Evolutionary conservation across 495 filamentous ascomycete genomes (phyloP).

Genomic region (Penicillium crystallinum): DNA sequence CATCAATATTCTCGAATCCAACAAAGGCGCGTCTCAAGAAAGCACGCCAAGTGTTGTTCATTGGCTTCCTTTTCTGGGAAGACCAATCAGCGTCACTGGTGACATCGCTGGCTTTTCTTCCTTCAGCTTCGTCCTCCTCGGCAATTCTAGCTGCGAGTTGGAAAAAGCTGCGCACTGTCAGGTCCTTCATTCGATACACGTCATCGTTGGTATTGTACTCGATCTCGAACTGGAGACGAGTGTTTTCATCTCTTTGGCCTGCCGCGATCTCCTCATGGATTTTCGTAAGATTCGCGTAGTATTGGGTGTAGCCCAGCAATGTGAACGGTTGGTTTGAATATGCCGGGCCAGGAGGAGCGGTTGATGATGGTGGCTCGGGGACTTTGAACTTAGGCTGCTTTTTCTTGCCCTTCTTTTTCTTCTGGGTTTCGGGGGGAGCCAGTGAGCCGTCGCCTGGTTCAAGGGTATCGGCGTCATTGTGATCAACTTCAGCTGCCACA

Average conservation of each 20-base stretch:
- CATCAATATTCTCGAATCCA: slow-evolving; percentile 57
- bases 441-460: slow-evolving; percentile 1
- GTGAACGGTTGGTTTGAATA: slow-evolving; percentile 84
- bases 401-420: slow-evolving; percentile 32
- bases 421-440: slow-evolving; percentile 15
- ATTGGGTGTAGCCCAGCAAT: slow-evolving; percentile 75
- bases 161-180: slow-evolving; percentile 80
- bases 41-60: slow-evolving; percentile 59
- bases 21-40: slow-evolving; percentile 81
- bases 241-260: slow-evolving; percentile 35
- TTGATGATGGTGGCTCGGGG: slow-evolving; percentile 67
- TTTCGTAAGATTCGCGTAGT: slow-evolving; percentile 84
- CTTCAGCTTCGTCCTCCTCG: slow-evolving; percentile 35
- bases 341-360: slow-evolving; percentile 76
- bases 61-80: slow-evolving; percentile 41
- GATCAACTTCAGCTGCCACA: not conserved
- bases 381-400: slow-evolving; percentile 59
- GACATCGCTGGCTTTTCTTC: slow-evolving; percentile 5
- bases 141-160: slow-evolving; percentile 76
- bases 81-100: slow-evolving; percentile 11
- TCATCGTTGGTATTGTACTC: slow-evolving; percentile 83
- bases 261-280: slow-evolving; percentile 63
- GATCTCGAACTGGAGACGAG: slow-evolving; percentile 67
- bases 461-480: not conserved
- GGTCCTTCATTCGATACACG: slow-evolving; percentile 68